A percentile compares a stretch with the other conserved stretches of the same genome.
These are phyloP conservation scores for Fusarium floridanum DNA, from an alignment of 2,329 filamentous ascomycete species.

Conservation along the genomic window DNA sequence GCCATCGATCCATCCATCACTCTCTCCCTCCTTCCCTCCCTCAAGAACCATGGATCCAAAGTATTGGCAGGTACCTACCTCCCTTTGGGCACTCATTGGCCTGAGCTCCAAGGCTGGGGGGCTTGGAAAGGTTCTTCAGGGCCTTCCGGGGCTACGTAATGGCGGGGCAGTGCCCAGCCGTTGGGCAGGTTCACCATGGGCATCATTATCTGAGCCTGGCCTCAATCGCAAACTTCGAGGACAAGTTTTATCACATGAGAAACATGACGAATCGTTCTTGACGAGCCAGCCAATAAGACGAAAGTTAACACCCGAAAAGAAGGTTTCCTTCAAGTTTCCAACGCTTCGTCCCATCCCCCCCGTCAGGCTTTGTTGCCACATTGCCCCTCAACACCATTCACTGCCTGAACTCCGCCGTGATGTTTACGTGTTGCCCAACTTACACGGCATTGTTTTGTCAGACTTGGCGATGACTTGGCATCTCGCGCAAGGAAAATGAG, in stretches of 20 bases:
- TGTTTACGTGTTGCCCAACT: constrained; percentile 5
- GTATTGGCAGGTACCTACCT: background rate
- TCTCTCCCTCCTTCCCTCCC: background rate
- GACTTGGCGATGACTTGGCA: background rate
- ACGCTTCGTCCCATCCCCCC: background rate
- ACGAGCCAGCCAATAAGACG: background rate
- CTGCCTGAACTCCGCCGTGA: constrained; percentile 5
- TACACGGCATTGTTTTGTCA: background rate
- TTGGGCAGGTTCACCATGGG: constrained; percentile 5
- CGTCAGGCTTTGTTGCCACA: background rate
- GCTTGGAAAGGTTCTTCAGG: constrained; percentile 23
- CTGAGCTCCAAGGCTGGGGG: background rate
- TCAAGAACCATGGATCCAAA: background rate
- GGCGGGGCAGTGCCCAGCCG: constrained; percentile 50
- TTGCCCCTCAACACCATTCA: constrained; percentile 2
- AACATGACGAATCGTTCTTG: background rate
- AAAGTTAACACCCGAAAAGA: background rate
- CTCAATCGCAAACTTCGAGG: background rate
- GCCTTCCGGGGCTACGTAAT: constrained; percentile 50
- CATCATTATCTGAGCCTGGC: background rate
- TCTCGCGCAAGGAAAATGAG: background rate
- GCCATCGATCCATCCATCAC: background rate
- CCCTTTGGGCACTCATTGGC: background rate
- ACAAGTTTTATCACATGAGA: constrained; percentile 5
- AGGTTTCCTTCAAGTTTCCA: background rate